These are phyloP conservation scores for Penicillium aurantiogriseum DNA, from an alignment of 2,329 filamentous ascomycete genomes.

Conservation along the genomic window DNA sequence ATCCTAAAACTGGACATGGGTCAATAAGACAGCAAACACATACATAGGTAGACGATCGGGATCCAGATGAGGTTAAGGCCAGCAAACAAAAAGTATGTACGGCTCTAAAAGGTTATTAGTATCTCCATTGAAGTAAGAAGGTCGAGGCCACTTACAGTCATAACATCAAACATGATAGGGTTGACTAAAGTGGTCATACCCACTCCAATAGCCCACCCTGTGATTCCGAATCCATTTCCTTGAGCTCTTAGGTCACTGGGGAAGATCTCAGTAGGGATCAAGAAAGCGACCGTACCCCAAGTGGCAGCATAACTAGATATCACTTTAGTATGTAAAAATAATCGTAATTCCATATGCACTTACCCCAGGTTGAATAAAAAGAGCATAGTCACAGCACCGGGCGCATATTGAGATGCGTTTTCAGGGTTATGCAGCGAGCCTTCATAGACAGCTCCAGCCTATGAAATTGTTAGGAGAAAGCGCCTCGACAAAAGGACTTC, in stretches of 20 bases:
- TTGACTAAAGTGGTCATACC: slow-evolving; percentile 56
- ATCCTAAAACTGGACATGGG: too few species aligned
- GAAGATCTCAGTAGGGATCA: slow-evolving; percentile 58
- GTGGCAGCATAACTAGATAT: slow-evolving; percentile 47
- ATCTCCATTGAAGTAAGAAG: not conserved
- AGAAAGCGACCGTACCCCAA: slow-evolving; percentile 53
- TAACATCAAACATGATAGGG: slow-evolving; percentile 51
- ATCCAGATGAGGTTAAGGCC: slow-evolving; percentile 53
- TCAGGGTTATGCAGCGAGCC: slow-evolving; percentile 36
- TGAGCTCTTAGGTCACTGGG: slow-evolving; percentile 57
- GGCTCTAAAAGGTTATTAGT: slow-evolving; percentile 29
- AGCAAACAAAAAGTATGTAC: slow-evolving; percentile 54
- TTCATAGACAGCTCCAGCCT: slow-evolving; percentile 47
- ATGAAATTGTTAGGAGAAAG: slow-evolving; percentile 8
- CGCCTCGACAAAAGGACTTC: not conserved
- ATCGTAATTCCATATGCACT: not conserved
- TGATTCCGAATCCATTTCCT: slow-evolving; percentile 59
- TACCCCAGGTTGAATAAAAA: slow-evolving; percentile 42
- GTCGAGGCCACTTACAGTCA: slow-evolving; percentile 25
- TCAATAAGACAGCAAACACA: not conserved
- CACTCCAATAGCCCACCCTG: slow-evolving; percentile 59
- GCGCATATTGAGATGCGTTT: slow-evolving; percentile 41
- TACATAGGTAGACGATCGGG: slow-evolving; percentile 50
- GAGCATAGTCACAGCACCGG: slow-evolving; percentile 49
- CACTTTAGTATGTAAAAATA: not conserved